These are phyloP conservation scores for Pleurotus citrinopileatus DNA, from an alignment of 768 basidiomycete species.

Conservation along the genomic window DNA sequence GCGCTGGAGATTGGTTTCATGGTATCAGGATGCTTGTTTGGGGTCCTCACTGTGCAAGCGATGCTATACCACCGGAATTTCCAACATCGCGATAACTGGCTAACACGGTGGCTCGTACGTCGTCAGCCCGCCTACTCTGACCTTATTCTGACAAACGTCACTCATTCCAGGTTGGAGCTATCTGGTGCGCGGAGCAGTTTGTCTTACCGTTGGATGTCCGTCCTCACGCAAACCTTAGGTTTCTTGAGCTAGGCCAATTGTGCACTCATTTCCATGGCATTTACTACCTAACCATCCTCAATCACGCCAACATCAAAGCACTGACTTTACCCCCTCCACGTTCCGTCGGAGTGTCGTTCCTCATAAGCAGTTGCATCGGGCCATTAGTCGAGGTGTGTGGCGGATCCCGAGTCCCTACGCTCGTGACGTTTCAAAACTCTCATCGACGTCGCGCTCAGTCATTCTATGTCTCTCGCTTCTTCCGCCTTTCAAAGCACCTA, in stretches of 20 bases:
- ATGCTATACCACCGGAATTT: constrained; percentile 2
- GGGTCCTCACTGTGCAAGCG: background rate
- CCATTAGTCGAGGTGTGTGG: constrained; percentile 6
- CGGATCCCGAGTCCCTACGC: no score
- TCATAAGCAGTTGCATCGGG: background rate
- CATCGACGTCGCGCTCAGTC: background rate
- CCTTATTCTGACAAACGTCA: background rate
- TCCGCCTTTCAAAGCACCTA: background rate
- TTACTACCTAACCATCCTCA: background rate
- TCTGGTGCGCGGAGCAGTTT: background rate
- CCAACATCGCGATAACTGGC: background rate
- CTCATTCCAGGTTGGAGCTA: background rate
- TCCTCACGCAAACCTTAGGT: constrained; percentile 1
- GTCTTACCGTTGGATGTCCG: background rate
- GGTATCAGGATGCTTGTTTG: constrained; percentile 3
- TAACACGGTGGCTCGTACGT: constrained; percentile 5
- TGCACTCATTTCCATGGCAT: constrained; percentile 4
- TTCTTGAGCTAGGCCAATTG: constrained; percentile 6
- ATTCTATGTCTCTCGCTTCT: constrained; percentile 4
- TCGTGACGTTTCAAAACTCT: no score
- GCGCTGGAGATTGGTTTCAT: no score
- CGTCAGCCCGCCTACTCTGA: background rate
- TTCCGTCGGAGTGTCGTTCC: constrained; percentile 1
- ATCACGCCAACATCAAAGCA: background rate
- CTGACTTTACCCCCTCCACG: background rate